Percentiles rank a stretch among this genome's conserved stretches.
These are phyloP conservation scores for Suzukiozyma palmioleophila DNA, from an alignment of 1,139 yeast species.

Conservation along the genomic window DNA sequence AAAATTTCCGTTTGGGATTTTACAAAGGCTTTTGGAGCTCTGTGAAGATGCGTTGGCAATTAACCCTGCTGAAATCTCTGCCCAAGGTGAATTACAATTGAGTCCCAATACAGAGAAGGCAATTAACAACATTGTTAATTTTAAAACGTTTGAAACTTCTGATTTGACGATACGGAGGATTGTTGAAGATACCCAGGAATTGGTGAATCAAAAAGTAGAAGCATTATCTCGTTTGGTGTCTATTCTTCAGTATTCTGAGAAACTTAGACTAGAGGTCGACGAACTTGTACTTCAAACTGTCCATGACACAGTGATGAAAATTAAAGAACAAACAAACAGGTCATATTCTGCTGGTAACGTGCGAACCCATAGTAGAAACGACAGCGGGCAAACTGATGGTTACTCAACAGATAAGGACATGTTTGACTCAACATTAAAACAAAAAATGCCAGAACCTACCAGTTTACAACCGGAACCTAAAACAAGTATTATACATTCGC, in stretches of 20 bases:
- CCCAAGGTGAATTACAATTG: slow-evolving; percentile 28
- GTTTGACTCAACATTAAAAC: not conserved
- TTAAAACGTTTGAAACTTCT: slow-evolving; percentile 54
- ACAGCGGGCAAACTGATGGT: slow-evolving; percentile 1
- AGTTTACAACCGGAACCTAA: not conserved
- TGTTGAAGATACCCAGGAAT: slow-evolving; percentile 61
- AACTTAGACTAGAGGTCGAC: slow-evolving; percentile 80
- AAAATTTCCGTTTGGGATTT: slow-evolving; percentile 62
- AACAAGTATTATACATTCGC: slow-evolving; percentile 17
- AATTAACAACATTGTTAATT: slow-evolving; percentile 50
- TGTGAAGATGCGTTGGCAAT: slow-evolving; percentile 75
- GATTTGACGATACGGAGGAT: slow-evolving; percentile 63
- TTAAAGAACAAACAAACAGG: slow-evolving; percentile 36
- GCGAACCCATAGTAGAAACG: slow-evolving; percentile 1
- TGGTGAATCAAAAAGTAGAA: slow-evolving; percentile 66
- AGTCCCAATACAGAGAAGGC: slow-evolving; percentile 73
- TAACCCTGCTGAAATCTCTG: slow-evolving; percentile 51
- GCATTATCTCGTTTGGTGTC: slow-evolving; percentile 74
- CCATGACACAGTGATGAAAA: slow-evolving; percentile 55
- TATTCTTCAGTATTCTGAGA: slow-evolving; percentile 72
- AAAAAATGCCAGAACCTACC: not conserved
- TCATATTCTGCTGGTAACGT: slow-evolving; percentile 3
- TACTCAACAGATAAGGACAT: slow-evolving; percentile 4
- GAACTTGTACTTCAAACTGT: slow-evolving; percentile 63
- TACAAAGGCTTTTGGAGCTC: slow-evolving; percentile 59